Evolutionary conservation across 306 rosid species (phyloP).

Genomic region (Clitoria ternatea): DNA sequence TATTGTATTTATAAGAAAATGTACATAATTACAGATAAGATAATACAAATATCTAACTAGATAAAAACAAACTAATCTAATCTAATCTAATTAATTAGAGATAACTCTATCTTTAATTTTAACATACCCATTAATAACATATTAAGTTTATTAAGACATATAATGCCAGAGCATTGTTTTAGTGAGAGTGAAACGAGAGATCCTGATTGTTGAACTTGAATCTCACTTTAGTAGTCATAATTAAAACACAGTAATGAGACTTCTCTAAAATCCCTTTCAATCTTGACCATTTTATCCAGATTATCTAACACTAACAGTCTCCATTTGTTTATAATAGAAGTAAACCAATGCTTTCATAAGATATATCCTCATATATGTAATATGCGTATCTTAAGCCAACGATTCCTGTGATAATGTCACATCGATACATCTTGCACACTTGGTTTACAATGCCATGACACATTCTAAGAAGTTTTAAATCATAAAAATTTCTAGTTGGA

Average conservation of each 20-base stretch:
- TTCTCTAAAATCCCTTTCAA: neutral
- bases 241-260: neutral
- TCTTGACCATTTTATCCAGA: neutral
- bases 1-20: too few relatives aligned
- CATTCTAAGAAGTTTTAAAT: neutral
- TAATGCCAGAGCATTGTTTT: constrained; percentile 1
- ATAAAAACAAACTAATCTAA: too few relatives aligned
- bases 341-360: neutral
- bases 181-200: neutral
- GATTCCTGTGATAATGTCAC: neutral
- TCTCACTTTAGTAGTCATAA: neutral
- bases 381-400: neutral
- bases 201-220: neutral
- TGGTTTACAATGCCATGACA: constrained; percentile 3
- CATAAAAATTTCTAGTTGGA: neutral
- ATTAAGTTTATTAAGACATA: constrained; percentile 10
- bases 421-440: neutral
- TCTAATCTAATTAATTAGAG: too few relatives aligned
- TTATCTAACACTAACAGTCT: neutral
- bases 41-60: too few relatives aligned
- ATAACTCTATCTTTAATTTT: too few relatives aligned
- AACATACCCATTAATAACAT: too few relatives aligned
- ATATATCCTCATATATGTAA: neutral
- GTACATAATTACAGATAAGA: too few relatives aligned
- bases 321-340: neutral